Base-by-base conservation (phyloP, 257 asterid genomes). In the Solanum infundibuliforme region DNA sequence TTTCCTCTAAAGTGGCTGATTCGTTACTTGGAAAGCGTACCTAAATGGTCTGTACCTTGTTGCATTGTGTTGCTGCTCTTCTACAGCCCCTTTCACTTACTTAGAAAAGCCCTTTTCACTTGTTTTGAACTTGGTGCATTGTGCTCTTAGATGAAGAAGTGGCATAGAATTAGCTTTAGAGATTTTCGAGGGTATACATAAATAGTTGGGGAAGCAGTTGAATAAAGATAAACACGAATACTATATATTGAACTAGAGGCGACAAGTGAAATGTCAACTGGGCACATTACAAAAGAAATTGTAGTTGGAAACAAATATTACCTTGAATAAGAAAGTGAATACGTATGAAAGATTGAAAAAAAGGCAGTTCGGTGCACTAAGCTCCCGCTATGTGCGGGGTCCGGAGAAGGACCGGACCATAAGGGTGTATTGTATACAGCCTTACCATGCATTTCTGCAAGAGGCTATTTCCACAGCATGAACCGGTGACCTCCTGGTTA, bases 401-500 rank as follows among this genome's bases (percentile, higher is more conserved):
- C 11, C 0, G 1, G 1, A 20, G 25, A 55, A 55, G 11, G 65
- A 9, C 2, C 2, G 1, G 65, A 20, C 65, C 65, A 20, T 20
- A 20, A 55, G 25, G 65, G 5, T 55, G 11, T 20, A 58, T 58
- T 20, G 25, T 21, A 60, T 9, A 21, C 68, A 60, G 0, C 68
- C 68, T 60, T 60, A 60, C 27, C 12, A 20, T 58, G 66, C 66
- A 58, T 58, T 0, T 58, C 25, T 58, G 0, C 66, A 58, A 58
- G 66, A 21, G 29, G 13, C 29, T 60, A 0, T 60, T 60, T 60
- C 66, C 62, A 52, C 23, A 52, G 0, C 62, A 14, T 16, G 62
- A 52, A 52, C 0, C 0, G 0, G 62, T 52, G 62, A 52, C 3
- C 62, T 52, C 23, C 0, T 52, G n/a, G 8, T 52, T 21, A 52